Conservation (phyloP, 1,284 basidiomycete species). For the Ceratobasidium sp. region DNA sequence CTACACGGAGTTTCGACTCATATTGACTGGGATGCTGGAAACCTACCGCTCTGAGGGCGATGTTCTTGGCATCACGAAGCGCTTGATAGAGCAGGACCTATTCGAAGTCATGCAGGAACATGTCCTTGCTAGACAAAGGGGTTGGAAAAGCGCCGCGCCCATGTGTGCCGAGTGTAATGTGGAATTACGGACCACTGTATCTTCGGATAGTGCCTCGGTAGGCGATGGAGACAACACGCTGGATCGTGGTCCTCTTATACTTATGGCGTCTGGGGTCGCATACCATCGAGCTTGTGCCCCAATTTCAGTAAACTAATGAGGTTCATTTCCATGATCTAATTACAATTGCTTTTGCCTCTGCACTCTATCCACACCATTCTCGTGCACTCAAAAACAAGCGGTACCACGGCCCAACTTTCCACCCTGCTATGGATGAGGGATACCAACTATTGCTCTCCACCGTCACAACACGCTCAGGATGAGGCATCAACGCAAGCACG, state of each 20-base stretch:
- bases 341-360: constrained; percentile 34
- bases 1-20: constrained; percentile 92
- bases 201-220: not conserved
- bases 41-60: constrained; percentile 94
- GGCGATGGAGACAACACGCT: not conserved
- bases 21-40: constrained; percentile 94
- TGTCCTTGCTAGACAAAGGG: constrained; percentile 55
- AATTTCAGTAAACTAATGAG: constrained; percentile 24
- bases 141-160: constrained; percentile 54
- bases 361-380: constrained; percentile 53
- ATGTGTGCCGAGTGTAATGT: constrained; percentile 37
- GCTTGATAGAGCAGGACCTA: constrained; percentile 85
- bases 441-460: constrained; percentile 91
- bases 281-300: constrained; percentile 48
- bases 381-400: constrained; percentile 94
- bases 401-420: constrained; percentile 93
- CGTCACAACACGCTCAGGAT: constrained; percentile 85
- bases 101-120: constrained; percentile 75
- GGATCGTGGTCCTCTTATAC: constrained; percentile 11
- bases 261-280: constrained; percentile 46
- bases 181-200: not conserved
- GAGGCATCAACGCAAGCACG: constrained; percentile 96
- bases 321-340: constrained; percentile 34
- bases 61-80: constrained; percentile 88
- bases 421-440: constrained; percentile 70